These are phyloP conservation scores for Polygonum aviculare DNA, from an alignment of 148 eudicot genomes.

Conservation along the genomic window DNA sequence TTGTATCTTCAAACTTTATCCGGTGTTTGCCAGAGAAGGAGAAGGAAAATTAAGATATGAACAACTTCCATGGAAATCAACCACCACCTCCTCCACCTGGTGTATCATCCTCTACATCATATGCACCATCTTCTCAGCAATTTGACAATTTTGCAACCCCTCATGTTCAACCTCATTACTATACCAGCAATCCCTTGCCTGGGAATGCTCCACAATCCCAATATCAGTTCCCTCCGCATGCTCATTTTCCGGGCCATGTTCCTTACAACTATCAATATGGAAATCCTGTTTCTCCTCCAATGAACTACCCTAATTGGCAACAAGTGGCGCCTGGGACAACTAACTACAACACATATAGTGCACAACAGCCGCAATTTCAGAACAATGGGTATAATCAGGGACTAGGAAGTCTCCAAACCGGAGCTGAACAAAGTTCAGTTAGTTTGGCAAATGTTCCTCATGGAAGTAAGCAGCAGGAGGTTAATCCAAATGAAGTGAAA, in stretches of 20 bases:
- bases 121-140: conserved; percentile 27
- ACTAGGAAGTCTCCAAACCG: conserved; percentile 14
- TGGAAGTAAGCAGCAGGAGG: conserved; percentile 10
- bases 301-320: conserved; percentile 24
- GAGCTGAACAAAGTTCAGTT: conserved; percentile 11
- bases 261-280: conserved; percentile 32
- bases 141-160: conserved; percentile 26
- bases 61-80: conserved; percentile 33
- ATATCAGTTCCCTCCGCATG: conserved; percentile 22
- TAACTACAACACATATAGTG: conserved; percentile 13
- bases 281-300: conserved; percentile 17
- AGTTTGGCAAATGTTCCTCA: conserved; percentile 11
- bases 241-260: conserved; percentile 24
- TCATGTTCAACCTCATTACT: conserved; percentile 26
- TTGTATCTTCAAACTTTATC: background rate
- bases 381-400: conserved; percentile 22
- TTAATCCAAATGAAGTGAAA: conserved; percentile 6
- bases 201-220: conserved; percentile 25
- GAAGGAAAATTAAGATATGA: conserved; percentile 27
- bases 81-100: conserved; percentile 73
- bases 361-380: conserved; percentile 16
- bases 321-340: conserved; percentile 18
- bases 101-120: conserved; percentile 32
- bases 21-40: background rate
- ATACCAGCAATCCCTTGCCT: conserved; percentile 25